Evolutionary conservation across 2,329 filamentous ascomycete genomes (phyloP), one percentile per base, ranked within the genome.

Genomic region (Cordyceps tenuipes): DNA sequence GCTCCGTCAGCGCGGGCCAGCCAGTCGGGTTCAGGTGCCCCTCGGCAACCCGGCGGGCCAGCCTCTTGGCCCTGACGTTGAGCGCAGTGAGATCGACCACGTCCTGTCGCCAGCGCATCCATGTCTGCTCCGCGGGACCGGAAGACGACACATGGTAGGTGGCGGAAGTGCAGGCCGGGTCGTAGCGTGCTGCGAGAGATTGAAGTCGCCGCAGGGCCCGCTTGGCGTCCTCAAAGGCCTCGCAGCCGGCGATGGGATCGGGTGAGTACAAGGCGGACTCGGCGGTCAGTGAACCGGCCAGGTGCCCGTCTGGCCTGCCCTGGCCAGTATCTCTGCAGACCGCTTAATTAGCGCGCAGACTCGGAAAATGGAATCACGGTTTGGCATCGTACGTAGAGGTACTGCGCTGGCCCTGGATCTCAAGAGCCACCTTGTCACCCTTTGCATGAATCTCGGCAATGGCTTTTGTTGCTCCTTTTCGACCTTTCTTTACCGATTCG

Each of bases 101-200:
- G n/a, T 75, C 72, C 49, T 72, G 66, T 50, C 65, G 61, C 73
- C 72, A 75, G 3, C 66, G 68, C 62, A 69, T 65, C 63, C 66
- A 68, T 10, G 54, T 59, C 3, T 71, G 72, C 51, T 64, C 65
- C 15, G 64, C 64, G 34, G 69, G 65, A 1, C 64, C 60, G 7
- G 61, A 10, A 57, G 47, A 21, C 62, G 59, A 13, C 63, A 5
- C 41, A n/a, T 17, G 41, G 39, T 43, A 8, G 15, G 5, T 8
- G 17, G 43, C n/a, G 41, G 3, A n/a, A 1, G 43, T 63, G 48
- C 62, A 66, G n/a, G 68, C 17, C 1, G 39, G 52, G 31, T 69
- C 66, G 57, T 70, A 73, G 15, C 63, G 59, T 13, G 62, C 62
- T 3, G 66, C 56, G 2, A 66, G 50, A 1, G n/a, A 49, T 6